Base-by-base conservation (phyloP, 345 rosid genomes). In the Salix arbutifolia region DNA sequence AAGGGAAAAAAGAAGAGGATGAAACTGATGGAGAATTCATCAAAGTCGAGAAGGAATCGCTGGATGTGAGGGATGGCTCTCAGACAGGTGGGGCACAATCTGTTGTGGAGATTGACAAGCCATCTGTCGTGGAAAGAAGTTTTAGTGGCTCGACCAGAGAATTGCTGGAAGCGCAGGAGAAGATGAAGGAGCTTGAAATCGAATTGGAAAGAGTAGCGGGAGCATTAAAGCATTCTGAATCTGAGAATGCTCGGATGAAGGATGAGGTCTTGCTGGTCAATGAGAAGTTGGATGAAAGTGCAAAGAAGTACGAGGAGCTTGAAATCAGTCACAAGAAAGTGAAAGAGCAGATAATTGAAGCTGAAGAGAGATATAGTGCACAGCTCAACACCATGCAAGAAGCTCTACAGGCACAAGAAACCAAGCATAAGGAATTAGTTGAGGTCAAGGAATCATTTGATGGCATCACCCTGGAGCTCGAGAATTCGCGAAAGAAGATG, bases 21-120 rank as follows among this genome's bases (percentile, higher is more conserved):
- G 99, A 93, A 81, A 84, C 86, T 65, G 80, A 88, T 72, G 98
- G 93, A 71, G 98, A 88, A 79, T 96, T 96, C 86, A 92, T 96
- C 62, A 96, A 96, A 80, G 95, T 96, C 68, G 98, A 96, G 85
- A 91, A 83, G 87, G 99, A 93, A 84, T 83, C 87, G 16, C 72
- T 90, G 9, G 96, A 91, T 78, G 80, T 75, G 35, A 92, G 90
- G 80, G 97, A 87, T 66, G 80, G 75, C 69, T 68, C 89, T 38
- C 83, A 80, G 77, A 68, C 58, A 38, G 76, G 79, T 25, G 78
- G 82, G 65, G 74, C 82, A 14, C 25, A 23, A 7, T 71, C 67
- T 71, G 69, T 82, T 58, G 25, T 28, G 3, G 80, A 80, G 70
- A 86, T 82, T 9, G 76, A 79, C 19, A 77, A 79, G 40, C 76